Base-by-base conservation (phyloP, 768 basidiomycete genomes). In the Leccinum uliginosum region DNA sequence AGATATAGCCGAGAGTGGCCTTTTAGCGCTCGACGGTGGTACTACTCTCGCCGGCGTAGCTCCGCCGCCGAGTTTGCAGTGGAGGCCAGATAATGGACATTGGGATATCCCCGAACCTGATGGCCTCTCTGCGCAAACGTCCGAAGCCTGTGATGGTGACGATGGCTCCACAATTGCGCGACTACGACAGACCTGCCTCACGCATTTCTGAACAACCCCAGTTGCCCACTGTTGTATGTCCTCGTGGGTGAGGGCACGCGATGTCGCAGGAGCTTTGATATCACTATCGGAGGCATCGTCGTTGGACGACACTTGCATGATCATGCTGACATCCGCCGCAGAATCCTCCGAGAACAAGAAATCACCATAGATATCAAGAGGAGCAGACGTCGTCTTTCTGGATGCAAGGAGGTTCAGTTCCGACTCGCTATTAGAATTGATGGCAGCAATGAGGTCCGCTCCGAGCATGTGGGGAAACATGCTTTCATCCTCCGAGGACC, bases 81-180 rank as follows among this genome's bases (percentile, higher is more conserved):
- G 67, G n/a, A 70, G 52, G 14, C 63, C 67, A 59, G 65, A 55
- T 30, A 68, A 44, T 12, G 67, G 67, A 35, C 67, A 68, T 14
- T 53, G 63, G 2, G 67, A 70, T 32, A 46, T 53, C 11, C 61
- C 63, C 1, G 55, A 55, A 15, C 66, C 55, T 4, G 51, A 61
- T n/a, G 67, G 67, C 38, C 58, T 70, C 56, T 68, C 67, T 19
- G 67, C 68, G 17, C 67, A 68, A 27, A 67, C 48, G 19, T 68
- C 67, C 48, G 67, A 68, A 3, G 45, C 60, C 21, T 68, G 67
- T 26, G 68, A 70, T 7, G 67, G 68, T 24, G 67, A 70, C 1
- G 11, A 53, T 45, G 63, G 67, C n/a, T 58, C 53, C 23, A 32
- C 47, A 0, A 30, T 24, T n/a, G 46, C 27, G 30, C 29, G 67